Evolutionary conservation across 495 filamentous ascomycete genomes (phyloP), one percentile per base, ranked within the genome.

Genomic region (Polyplosphaeria fusca): DNA sequence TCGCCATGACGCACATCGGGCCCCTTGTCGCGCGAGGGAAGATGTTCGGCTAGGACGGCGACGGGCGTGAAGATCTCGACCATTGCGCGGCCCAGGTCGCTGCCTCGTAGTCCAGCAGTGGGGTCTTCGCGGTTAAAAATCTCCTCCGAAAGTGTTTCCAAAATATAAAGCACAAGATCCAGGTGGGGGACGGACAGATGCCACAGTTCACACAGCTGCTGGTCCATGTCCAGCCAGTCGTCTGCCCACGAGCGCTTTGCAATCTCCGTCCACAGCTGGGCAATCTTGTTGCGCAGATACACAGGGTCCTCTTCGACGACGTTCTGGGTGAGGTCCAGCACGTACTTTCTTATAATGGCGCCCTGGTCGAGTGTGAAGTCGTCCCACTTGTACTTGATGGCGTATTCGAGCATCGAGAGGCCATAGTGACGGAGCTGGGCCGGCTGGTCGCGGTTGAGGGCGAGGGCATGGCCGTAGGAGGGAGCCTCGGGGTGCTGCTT

Each of bases 191-290:
- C 46, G 25, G 81, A 80, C 19, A 81, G 79, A n/a, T 77, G 73
- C 94, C 94, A 98, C 22, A 96, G 78, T 53, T 80, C 81, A 38
- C 90, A 82, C 38, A 99, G 78, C 60, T 85, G 73, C 39, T 81
- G 76, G 67, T 99, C 93, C 93, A 99, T 96, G 68, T 94, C 83
- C 72, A 86, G 80, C 93, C 93, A 99, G 42, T 92, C 88, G 26
- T 80, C 75, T 9, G 77, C 89, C 94, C 94, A 99, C 64, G 82
- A 87, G 65, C 91, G 80, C 74, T 99, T 97, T 23, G 91, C 90
- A 47, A 95, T 73, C 68, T 96, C 93, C 5, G 89, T 87, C 94
- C 93, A 97, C 54, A 97, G 72, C 72, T 92, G 86, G n/a, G 90
- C 88, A 27, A 93, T 86, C 72, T 97, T 97, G 74, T 93, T 97